Base-by-base conservation (phyloP, 2,329 filamentous ascomycete species). In the Cercospora beticola region DNA sequence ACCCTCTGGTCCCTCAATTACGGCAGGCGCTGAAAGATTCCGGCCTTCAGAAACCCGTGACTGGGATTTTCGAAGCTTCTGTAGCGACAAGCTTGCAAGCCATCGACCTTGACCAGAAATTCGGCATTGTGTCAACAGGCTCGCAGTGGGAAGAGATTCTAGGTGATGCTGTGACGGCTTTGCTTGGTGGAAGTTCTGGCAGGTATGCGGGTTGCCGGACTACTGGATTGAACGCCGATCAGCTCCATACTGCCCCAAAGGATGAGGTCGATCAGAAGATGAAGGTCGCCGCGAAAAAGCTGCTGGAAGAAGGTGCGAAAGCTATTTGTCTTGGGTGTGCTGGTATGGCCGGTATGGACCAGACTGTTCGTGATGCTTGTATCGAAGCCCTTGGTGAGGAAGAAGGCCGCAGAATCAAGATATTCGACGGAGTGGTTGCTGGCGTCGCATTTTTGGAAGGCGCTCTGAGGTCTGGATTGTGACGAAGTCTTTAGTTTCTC, bases 51-150 rank as follows among this genome's bases (percentile, higher is more conserved):
- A 86, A 82, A 79, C 86, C 88, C 36, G 89, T 93, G 5, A 89
- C 88, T 0, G 94, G 94, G 5, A 97, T 98, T 66, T 95, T 97
- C 76, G 94, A 97, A 79, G 91, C 93, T 0, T 92, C 90, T 75
- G 84, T 97, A 14, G 82, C 89, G 2, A 83, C 88, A 0, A 86
- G 88, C 2, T 77, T 94, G 9, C 86, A 89, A 61, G 71, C 84
- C 63, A 80, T 86, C 40, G 81, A 83, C 65, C 80, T 81, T 62
- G 78, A 73, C 3, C 79, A 87, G 72, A 83, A 81, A 58, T 97
- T 95, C 83, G 94, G 93, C 2, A 95, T 98, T 71, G 90, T 98
- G 5, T 94, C 91, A 5, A 97, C 94, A 0, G 94, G 93, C 0
- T 87, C 87, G 66, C 91, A 91, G 71, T 97, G 94, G 94, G 90